Conservation (phyloP, 2,329 filamentous ascomycete genomes). For the Aspergillus jensenii region DNA sequence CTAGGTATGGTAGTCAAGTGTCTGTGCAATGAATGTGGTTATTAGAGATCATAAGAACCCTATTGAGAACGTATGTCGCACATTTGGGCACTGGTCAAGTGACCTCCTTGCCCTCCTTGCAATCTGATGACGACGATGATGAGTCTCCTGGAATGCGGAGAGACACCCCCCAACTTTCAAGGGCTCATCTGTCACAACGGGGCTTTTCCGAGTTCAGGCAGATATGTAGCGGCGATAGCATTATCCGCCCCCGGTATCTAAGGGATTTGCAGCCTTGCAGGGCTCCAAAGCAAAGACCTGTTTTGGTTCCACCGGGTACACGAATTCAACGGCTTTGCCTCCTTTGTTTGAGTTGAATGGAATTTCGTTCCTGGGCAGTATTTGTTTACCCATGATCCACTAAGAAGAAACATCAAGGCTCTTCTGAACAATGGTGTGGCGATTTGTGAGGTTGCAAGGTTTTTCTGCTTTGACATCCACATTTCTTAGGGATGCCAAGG, state of each 20-base stretch:
- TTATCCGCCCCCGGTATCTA: neutral
- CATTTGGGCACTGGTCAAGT: neutral
- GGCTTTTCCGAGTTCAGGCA: conserved; percentile 17
- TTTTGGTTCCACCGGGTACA: neutral
- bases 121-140: conserved; percentile 12
- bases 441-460: neutral
- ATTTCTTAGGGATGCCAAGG: conserved; percentile 2
- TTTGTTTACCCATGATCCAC: neutral
- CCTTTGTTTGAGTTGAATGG: neutral
- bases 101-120: neutral
- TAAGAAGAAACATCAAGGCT: neutral
- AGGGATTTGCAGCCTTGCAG: neutral
- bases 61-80: neutral
- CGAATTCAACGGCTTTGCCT: neutral
- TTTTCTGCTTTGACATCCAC: neutral
- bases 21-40: neutral
- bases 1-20: neutral
- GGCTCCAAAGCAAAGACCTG: neutral
- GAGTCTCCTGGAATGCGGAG: conserved; percentile 10
- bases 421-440: neutral
- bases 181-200: conserved; percentile 9
- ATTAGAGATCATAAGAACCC: neutral
- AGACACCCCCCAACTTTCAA: neutral
- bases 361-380: neutral
- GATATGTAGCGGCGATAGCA: conserved; percentile 3